These are phyloP conservation scores for Hymenoscyphus albidus DNA, from an alignment of 2,329 filamentous ascomycete species.

Conservation along the genomic window DNA sequence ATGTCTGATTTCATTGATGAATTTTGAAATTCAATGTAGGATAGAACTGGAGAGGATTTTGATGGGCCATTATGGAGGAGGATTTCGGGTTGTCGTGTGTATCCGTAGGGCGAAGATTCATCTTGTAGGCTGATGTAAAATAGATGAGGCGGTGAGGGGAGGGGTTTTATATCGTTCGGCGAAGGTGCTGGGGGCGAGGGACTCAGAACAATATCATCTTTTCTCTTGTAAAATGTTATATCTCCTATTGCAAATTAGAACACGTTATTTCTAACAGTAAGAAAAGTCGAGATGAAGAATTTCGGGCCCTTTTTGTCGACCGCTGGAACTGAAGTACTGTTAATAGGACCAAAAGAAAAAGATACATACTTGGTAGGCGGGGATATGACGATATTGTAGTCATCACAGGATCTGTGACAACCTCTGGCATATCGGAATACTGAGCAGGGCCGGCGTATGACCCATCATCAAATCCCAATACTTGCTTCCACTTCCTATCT, in stretches of 20 bases:
- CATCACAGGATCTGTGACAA: conserved; percentile 9
- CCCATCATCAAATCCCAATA: conserved; percentile 31
- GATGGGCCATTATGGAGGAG: conserved; percentile 26
- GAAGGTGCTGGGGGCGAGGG: conserved; percentile 26
- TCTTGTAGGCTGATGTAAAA: conserved; percentile 28
- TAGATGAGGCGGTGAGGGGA: conserved; percentile 26
- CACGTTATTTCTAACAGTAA: background rate
- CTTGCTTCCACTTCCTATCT: conserved; percentile 31
- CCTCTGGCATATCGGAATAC: conserved; percentile 14
- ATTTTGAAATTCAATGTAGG: conserved; percentile 28
- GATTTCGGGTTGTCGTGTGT: conserved; percentile 24
- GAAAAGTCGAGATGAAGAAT: background rate
- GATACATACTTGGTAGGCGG: conserved; percentile 18
- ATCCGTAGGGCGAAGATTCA: conserved; percentile 18
- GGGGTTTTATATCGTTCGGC: conserved; percentile 22
- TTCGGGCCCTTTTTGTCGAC: background rate
- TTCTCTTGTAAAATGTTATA: conserved; percentile 27
- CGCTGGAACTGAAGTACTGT: background rate
- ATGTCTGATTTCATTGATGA: conserved; percentile 27
- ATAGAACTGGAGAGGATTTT: conserved; percentile 23
- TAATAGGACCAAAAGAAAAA: background rate
- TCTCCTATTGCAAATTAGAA: conserved; percentile 13
- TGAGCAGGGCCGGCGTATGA: background rate
- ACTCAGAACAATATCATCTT: conserved; percentile 24
- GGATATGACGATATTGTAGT: conserved; percentile 17